Base-by-base conservation (phyloP, 2,329 filamentous ascomycete species). In the Stagonosporopsis vannaccii region DNA sequence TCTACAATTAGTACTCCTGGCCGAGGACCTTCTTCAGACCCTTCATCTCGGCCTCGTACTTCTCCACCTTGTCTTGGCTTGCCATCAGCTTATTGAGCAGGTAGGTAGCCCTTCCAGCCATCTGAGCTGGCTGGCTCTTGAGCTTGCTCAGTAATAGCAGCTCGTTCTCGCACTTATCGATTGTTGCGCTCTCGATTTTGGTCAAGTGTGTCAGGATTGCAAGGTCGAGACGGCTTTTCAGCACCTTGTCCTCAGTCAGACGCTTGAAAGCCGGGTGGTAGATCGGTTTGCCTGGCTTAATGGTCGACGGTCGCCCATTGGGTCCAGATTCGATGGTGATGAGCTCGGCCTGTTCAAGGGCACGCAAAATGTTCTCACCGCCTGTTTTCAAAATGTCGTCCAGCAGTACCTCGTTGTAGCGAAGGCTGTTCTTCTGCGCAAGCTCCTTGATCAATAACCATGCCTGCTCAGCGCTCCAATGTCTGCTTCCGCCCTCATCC, bases 361-460 rank as follows among this genome's bases (percentile, higher is more conserved):
- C 87, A 56, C 92, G 90, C 12, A 99, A 82, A 0, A 90, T 90
- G 0, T 82, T 80, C 66, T 97, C 92, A 56, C 90, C 90, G 56
- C 86, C 85, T 1, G 83, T 73, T 20, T 88, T 86, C 77, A 96
- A 96, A 0, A 90, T 84, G 51, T 90, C 87, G 4, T 88, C 86
- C 2, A 97, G 84, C 0, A 97, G 79, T 2, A 97, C 82, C 69
- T 96, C 90, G 75, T 96, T 94, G 81, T 97, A 98, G 2, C 90
- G 85, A 0, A 98, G 81, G 4, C 77, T 82, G 6, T 88, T 85
- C 11, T 85, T 79, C n/a, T 84, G 75, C 0, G 91, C 89, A 13
- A 99, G 86, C 26, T 85, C 81, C 71, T 90, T 93, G 75, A 98
- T 88, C 2, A 99, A 79, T 57, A 89, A 84, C 95, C 95, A 98